Evolutionary conservation across 164 flowering plant species (phyloP).

Genomic region (Dillenia turbinata): DNA sequence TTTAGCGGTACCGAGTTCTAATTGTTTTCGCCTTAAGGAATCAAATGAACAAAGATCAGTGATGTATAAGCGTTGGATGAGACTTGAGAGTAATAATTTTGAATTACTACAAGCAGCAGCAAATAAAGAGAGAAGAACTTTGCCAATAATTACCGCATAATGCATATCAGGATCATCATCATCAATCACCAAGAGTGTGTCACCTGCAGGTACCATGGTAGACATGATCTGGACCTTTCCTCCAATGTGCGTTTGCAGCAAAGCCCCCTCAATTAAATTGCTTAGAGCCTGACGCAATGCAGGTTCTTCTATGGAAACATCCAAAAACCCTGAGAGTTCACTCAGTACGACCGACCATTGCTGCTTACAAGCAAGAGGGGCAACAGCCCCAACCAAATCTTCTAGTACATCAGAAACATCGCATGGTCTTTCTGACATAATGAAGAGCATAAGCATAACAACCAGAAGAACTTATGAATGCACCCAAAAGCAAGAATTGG

Average conservation of each 20-base stretch:
- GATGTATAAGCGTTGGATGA: no score
- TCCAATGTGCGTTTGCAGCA: constrained; percentile 72
- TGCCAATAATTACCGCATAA: constrained; percentile 58
- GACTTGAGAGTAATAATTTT: no score
- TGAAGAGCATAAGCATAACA: constrained; percentile 23
- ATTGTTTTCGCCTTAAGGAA: no score
- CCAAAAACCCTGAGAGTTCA: constrained; percentile 39
- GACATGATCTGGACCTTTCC: constrained; percentile 75
- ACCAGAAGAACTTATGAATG: no score
- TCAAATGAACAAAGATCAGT: no score
- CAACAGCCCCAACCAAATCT: constrained; percentile 71
- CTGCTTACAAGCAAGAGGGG: constrained; percentile 71
- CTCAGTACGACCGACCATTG: constrained; percentile 49
- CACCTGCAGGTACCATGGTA: constrained; percentile 79
- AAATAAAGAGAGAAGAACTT: no score
- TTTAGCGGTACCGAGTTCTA: no score
- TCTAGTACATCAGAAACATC: constrained; percentile 63
- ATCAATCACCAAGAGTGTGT: constrained; percentile 74
- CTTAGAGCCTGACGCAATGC: constrained; percentile 87
- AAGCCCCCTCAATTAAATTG: constrained; percentile 89
- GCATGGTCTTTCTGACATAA: constrained; percentile 90
- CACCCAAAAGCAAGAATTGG: no score
- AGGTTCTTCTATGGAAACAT: constrained; percentile 82
- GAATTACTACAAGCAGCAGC: no score
- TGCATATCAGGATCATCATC: constrained; percentile 99